These are phyloP conservation scores for Globisporangium lucens DNA, from an alignment of 352 stramenopile genomes.

Conservation along the genomic window DNA sequence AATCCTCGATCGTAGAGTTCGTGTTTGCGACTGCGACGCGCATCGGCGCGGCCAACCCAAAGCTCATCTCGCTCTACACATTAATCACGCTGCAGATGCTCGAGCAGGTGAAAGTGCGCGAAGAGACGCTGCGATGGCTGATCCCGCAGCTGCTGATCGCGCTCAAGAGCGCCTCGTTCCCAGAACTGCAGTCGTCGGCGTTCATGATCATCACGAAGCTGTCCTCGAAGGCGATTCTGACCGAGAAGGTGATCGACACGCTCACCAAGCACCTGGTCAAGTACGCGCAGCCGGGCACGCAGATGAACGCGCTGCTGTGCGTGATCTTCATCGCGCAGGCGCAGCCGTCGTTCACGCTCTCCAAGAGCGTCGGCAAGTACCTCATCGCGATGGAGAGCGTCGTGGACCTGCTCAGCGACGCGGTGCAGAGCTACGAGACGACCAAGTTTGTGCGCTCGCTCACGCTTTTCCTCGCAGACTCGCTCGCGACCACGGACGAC, in stretches of 20 bases:
- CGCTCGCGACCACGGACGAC: conserved; percentile 39
- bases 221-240: conserved; percentile 72
- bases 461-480: conserved; percentile 41
- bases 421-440: conserved; percentile 66
- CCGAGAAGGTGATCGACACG: conserved; percentile 66
- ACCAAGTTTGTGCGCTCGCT: conserved; percentile 67
- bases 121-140: conserved; percentile 74
- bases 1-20: conserved; percentile 75
- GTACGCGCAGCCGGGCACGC: conserved; percentile 55
- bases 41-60: conserved; percentile 62
- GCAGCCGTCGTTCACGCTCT: conserved; percentile 63
- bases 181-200: conserved; percentile 74
- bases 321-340: conserved; percentile 74
- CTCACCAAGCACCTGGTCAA: conserved; percentile 78
- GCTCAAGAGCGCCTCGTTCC: conserved; percentile 62
- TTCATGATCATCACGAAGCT: conserved; percentile 88
- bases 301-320: conserved; percentile 75
- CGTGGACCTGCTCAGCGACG: conserved; percentile 60
- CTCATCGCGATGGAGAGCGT: conserved; percentile 65
- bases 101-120: conserved; percentile 58
- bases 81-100: conserved; percentile 78
- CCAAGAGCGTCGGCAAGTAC: conserved; percentile 55
- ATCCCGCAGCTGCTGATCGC: conserved; percentile 70
- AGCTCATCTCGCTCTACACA: conserved; percentile 86
- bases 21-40: conserved; percentile 58